These are phyloP conservation scores for Darksidea phi DNA, from an alignment of 495 filamentous ascomycete species.

Conservation along the genomic window DNA sequence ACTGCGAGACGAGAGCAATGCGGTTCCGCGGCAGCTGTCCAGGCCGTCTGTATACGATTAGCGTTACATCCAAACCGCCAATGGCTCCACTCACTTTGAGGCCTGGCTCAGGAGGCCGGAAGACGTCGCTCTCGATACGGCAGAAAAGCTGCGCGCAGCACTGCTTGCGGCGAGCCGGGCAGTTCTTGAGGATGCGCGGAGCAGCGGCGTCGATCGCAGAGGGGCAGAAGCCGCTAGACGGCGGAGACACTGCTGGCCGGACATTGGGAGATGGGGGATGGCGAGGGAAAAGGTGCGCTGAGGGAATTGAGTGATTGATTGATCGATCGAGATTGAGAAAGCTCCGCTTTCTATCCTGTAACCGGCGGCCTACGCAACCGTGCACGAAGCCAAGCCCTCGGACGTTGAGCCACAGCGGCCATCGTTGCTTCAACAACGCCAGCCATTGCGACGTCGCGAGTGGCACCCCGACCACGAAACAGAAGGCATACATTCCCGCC, in stretches of 20 bases:
- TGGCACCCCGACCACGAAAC: slow-evolving; percentile 6
- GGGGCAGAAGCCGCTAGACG: slow-evolving; percentile 34
- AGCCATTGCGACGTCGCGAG: neutral
- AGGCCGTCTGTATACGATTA: slow-evolving; percentile 12
- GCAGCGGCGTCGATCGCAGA: slow-evolving; percentile 28
- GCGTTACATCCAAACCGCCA: neutral
- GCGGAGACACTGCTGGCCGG: slow-evolving; percentile 44
- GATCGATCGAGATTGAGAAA: neutral
- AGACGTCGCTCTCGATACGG: slow-evolving; percentile 21
- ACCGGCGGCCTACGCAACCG: slow-evolving; percentile 16
- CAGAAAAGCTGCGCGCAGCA: slow-evolving; percentile 29
- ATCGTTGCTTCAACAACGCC: neutral
- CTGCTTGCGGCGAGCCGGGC: slow-evolving; percentile 14
- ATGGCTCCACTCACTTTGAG: slow-evolving; percentile 12
- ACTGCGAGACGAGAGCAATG: slow-evolving; percentile 19
- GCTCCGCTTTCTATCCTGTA: slow-evolving; percentile 13
- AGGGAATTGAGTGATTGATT: slow-evolving; percentile 16
- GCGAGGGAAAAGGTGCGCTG: neutral
- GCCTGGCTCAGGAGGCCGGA: slow-evolving; percentile 24
- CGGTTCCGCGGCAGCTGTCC: neutral
- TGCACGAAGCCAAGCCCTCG: neutral
- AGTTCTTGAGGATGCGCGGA: slow-evolving; percentile 28
- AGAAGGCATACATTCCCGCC: neutral
- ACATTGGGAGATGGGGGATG: slow-evolving; percentile 34
- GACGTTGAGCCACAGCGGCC: slow-evolving; percentile 11